phyloP scores from a whole-genome alignment of 148 eudicot species.

The Rhododendron henanense region DNA sequence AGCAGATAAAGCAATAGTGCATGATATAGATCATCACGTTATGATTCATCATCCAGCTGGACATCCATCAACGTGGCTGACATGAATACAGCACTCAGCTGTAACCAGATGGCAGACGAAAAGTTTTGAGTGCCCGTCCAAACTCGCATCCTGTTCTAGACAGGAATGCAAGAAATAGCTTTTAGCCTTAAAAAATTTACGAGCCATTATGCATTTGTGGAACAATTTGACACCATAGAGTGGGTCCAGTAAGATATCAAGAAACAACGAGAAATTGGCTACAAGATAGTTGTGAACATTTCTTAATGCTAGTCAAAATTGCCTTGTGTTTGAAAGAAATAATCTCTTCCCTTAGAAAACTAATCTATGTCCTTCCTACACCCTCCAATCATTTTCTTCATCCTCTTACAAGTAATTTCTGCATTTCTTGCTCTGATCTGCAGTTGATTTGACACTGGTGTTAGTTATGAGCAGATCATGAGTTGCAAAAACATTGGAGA shows the following conservation, averaged over 20 bases:
- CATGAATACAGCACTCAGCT: neutral
- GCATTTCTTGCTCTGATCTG: neutral
- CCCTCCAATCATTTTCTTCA: neutral
- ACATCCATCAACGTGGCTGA: neutral
- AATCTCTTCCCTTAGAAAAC: neutral
- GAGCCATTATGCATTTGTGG: neutral
- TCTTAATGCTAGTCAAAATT: neutral
- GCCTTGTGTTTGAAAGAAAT: neutral
- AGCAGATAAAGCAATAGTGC: neutral
- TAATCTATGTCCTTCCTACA: neutral
- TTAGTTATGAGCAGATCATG: neutral
- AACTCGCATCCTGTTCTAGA: neutral
- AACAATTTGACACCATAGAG: neutral
- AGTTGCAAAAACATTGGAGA: neutral
- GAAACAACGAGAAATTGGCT: neutral
- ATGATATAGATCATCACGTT: neutral
- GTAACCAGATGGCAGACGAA: neutral
- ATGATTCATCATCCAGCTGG: neutral
- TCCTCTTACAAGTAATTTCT: neutral
- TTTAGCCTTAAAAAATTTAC: neutral
- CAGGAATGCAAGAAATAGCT: neutral
- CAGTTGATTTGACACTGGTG: neutral
- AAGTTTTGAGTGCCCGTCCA: neutral
- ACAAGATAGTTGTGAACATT: neutral
- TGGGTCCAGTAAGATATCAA: neutral